These are phyloP conservation scores for Trichosporon sp. DNA, from an alignment of 1,284 basidiomycete species.

Conservation along the genomic window DNA sequence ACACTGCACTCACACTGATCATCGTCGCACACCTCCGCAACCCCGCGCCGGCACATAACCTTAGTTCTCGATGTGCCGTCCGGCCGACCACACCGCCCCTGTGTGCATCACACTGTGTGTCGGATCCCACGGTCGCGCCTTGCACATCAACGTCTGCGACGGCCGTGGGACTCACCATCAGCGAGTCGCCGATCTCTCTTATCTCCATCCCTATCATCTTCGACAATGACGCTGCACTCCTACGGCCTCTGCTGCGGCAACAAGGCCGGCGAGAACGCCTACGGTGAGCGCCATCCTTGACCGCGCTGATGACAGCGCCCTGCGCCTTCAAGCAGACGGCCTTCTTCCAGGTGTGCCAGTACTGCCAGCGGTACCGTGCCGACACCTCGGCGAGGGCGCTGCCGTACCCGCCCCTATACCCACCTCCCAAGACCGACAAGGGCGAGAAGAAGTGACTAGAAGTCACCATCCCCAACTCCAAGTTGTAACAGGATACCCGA, in stretches of 20 bases:
- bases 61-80: not conserved
- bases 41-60: too few relatives aligned
- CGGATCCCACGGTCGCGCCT: not conserved
- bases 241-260: constrained; percentile 1
- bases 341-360: constrained; percentile 1
- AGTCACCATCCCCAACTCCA: not conserved
- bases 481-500: too few relatives aligned
- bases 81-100: not conserved
- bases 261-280: constrained; percentile 2
- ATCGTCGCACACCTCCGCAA: not conserved
- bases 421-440: not conserved
- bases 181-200: not conserved
- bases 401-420: not conserved
- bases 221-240: not conserved
- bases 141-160: not conserved
- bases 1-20: not conserved
- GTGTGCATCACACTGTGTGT: not conserved
- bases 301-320: not conserved
- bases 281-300: not conserved
- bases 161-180: not conserved
- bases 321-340: not conserved
- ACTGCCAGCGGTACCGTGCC: constrained; percentile 1
- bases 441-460: not conserved
- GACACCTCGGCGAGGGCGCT: not conserved
- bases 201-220: not conserved